Evolutionary conservation across 495 filamentous ascomycete genomes (phyloP), one percentile per base, ranked within the genome.

Genomic region (Aspergillus olivimuriae): DNA sequence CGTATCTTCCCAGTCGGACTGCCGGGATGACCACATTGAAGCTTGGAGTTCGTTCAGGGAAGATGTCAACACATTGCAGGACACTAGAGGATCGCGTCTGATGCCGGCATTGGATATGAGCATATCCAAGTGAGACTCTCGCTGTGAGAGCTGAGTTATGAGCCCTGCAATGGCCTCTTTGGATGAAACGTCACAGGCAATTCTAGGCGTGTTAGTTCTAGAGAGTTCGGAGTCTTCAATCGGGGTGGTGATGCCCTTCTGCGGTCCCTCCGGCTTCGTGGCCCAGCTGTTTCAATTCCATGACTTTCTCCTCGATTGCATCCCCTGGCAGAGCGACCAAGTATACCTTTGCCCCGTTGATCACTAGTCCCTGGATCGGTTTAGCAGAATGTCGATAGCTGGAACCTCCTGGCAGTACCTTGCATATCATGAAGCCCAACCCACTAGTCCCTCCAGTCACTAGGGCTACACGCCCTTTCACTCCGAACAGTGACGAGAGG

Each of bases 71-170:
- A 69, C 66, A 35, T 69, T 55, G 50, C 69, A 73, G n/a, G 43
- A 7, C 9, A 53, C 24, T 3, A 60, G 60, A 5, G 68, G 63
- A 40, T 72, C 68, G 4, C 61, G 58, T 2, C 68, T 49, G 33
- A 70, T 67, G 2, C 69, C 69, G n/a, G 69, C 69, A 47, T 72
- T 69, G 34, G 65, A 69, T 36, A 69, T 61, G 14, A 72, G 61
- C 11, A 72, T 67, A 35, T 72, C 68, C 26, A 72, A 42, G 9
- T 52, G 47, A 4, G 33, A 39, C 44, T 68, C 61, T 26, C 45
- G 34, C 9, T 47, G 12, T 8, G 53, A 28, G 14, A 73, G 57
- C 0, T 39, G 41, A 8, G 38, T 21, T 0, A 52, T 48, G 4
- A 69, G 46, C 2, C 43, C 23, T n/a, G 21, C 12, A 34, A 73